Base-by-base conservation (phyloP, 1,284 basidiomycete species). In the Chalciporus piperatoides region DNA sequence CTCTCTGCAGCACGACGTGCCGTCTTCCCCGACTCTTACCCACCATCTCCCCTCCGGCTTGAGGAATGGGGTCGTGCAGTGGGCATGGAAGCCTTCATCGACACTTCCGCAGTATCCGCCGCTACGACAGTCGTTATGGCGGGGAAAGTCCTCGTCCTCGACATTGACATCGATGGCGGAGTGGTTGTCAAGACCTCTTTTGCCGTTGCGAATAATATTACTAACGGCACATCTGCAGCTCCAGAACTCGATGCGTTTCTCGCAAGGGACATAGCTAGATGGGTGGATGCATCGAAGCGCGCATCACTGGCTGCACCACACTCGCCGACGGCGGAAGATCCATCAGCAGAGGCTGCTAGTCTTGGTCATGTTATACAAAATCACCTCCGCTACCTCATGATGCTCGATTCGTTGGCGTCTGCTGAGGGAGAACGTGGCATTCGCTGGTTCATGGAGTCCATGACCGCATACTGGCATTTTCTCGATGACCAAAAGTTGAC, bases 81-180 rank as follows among this genome's bases (percentile, higher is more conserved):
- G 11, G 83, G 84, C 33, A 85, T 90, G 84, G 84, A 87, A 59
- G 72, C 80, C 1, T 90, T 85, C 70, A 79, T 77, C 53, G 86
- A 86, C 25, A 68, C 68, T 49, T 73, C 77, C 21, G 73, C 75
- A 30, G 36, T 49, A 12, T 57, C 62, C n/a, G 41, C 54, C 35
- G 65, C 69, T 24, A 76, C 76, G 36, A 80, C 77, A 0, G 69
- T 86, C 33, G 75, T 83, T 14, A 75, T 90, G 25, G 87, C 80
- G 2, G 87, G 87, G 1, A 86, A 88, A 62, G 80, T 90, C 8
- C 72, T 90, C 11, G 86, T 90, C 24, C 69, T 90, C 46, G 87
- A 91, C 59, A 74, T 90, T 50, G 82, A 85, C 55, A 76, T 90
- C 54, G 69, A 62, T 23, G 71, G 70, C 8, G 51, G 51, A 6